Evolutionary conservation across 2,329 filamentous ascomycete species (phyloP).

Genomic region (Ciborinia camelliae): DNA sequence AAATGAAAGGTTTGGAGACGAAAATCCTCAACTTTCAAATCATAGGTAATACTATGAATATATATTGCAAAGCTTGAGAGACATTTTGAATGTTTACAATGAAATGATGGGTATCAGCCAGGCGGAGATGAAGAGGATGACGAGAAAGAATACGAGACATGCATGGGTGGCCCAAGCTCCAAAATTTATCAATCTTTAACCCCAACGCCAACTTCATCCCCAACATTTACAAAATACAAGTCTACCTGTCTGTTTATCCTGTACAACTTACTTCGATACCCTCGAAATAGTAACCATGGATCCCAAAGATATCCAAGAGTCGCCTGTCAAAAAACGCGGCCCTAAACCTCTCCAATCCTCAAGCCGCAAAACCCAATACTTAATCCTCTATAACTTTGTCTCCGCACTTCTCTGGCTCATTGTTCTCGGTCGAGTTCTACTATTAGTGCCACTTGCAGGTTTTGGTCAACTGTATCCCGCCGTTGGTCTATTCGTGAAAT

Average conservation of each 20-base stretch:
- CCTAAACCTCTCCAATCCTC: slow-evolving; percentile 38
- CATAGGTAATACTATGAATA: too few species aligned
- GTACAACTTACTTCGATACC: neutral
- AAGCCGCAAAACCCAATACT: slow-evolving; percentile 61
- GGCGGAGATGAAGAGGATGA: neutral
- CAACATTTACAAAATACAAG: neutral
- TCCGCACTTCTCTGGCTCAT: slow-evolving; percentile 75
- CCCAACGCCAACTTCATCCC: neutral
- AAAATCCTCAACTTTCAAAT: too few species aligned
- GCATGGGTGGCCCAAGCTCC: slow-evolving; percentile 14
- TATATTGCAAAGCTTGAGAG: too few species aligned
- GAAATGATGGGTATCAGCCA: neutral
- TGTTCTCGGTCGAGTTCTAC: slow-evolving; percentile 66
- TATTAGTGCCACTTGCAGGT: slow-evolving; percentile 52
- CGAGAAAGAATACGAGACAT: neutral
- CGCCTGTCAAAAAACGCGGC: slow-evolving; percentile 23
- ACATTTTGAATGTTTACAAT: neutral
- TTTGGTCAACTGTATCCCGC: slow-evolving; percentile 57
- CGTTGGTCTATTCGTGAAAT: slow-evolving; percentile 65
- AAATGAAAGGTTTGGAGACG: too few species aligned
- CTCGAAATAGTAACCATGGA: slow-evolving; percentile 21
- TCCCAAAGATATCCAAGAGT: slow-evolving; percentile 18
- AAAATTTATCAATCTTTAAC: neutral
- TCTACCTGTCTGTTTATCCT: neutral
- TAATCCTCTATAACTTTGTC: slow-evolving; percentile 79